Conservation (phyloP, 495 filamentous ascomycete species). For the Lasiosphaeria hispida region DNA sequence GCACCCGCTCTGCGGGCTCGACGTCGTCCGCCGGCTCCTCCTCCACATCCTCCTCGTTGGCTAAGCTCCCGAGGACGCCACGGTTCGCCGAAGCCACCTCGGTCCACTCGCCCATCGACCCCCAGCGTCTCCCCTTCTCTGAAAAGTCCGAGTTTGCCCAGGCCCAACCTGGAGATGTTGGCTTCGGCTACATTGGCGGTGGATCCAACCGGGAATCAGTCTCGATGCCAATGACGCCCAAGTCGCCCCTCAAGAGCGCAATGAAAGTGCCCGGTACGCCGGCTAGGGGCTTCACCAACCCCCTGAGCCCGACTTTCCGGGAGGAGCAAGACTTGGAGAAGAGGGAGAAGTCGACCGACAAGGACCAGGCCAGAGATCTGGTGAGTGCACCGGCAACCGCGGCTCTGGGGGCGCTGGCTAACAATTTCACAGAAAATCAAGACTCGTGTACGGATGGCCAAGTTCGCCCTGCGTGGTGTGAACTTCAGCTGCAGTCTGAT, state of each 20-base stretch:
- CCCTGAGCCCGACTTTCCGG: constrained; percentile 82
- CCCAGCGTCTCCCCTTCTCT: constrained; percentile 63
- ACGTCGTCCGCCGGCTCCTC: constrained; percentile 53
- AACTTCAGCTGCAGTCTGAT: constrained; percentile 97
- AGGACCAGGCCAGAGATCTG: constrained; percentile 78
- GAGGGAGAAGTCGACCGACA: constrained; percentile 71
- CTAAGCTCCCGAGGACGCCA: constrained; percentile 72
- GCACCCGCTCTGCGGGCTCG: constrained; percentile 49
- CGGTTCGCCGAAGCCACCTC: constrained; percentile 89
- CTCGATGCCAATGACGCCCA: constrained; percentile 60
- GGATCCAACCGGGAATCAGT: constrained; percentile 50
- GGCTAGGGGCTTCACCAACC: constrained; percentile 58
- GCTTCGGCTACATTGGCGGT: constrained; percentile 82
- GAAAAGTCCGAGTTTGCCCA: constrained; percentile 58
- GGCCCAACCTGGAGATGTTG: constrained; percentile 75
- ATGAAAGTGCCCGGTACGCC: constrained; percentile 81
- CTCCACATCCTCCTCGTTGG: constrained; percentile 58
- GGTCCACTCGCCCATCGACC: constrained; percentile 78
- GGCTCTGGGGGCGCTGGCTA: constrained; percentile 23
- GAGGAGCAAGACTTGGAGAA: constrained; percentile 83
- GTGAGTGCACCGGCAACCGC: constrained; percentile 50
- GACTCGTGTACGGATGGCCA: constrained; percentile 85
- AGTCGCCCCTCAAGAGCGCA: constrained; percentile 78
- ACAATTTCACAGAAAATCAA: constrained; percentile 74
- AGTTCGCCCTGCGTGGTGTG: constrained; percentile 86